Base-by-base conservation (phyloP, 2,329 filamentous ascomycete species). In the Cladobotryum protrusum region DNA sequence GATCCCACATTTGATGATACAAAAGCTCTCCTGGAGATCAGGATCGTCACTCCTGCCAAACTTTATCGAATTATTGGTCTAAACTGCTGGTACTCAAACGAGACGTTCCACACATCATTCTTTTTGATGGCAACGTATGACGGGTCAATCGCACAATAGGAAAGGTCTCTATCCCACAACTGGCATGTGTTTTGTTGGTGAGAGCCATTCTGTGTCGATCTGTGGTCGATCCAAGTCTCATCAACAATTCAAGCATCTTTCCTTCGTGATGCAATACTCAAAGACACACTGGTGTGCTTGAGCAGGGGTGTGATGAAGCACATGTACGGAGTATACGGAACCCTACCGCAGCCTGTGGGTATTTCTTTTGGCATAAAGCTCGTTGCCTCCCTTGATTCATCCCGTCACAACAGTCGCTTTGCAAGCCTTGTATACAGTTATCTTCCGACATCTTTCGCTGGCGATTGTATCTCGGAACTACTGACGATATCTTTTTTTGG, bases 121-220 rank as follows among this genome's bases (percentile, higher is more conserved):
- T 59, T 59, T 48, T 29, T 34, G 19, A 56, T 55, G 54, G 54
- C 53, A 19, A 56, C 44, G 48, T 29, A 43, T 37, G 48, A 44
- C 46, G 24, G 36, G 36, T 47, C 12, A 44, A 45, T 39, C 40
- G 47, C 45, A 36, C 46, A 32, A 33, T 40, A 6, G 45, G 39
- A 15, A 44, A 40, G 11, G 43, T 17, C 43, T 34, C 45, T 44
- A 40, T 49, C 41, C 7, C 29, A 47, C 46, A 45, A 56, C 59
- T 61, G 57, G 59, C 49, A 61, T 61, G 59, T 52, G 52, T 53
- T 43, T 42, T 50, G 50, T 54, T 54, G 39, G 29, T 43, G 29
- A 47, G 42, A 39, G 46, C 42, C 37, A 47, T 43, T 43, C 17
- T 47, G 35, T 50, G 46, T 45, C 40, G 52, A 53, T 56, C 51